phyloP scores from a whole-genome alignment of 176 grass and related monocot species.

The Carex littledalei region DNA sequence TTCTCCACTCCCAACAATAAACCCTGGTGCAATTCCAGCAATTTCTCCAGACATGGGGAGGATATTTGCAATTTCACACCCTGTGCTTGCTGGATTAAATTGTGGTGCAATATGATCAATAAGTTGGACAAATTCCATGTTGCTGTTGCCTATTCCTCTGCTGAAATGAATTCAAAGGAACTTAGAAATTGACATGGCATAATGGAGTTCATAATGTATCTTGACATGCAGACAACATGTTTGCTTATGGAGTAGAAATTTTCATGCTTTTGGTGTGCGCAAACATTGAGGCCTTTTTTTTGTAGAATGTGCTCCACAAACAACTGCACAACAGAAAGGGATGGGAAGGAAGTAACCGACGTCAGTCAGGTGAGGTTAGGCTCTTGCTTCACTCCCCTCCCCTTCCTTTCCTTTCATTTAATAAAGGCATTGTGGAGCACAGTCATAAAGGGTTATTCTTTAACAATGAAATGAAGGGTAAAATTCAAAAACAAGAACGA shows the following conservation, averaged over 20 bases:
- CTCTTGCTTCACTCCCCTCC: no score
- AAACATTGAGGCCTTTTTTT: background rate
- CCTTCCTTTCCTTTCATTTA: no score
- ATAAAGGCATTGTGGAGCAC: no score
- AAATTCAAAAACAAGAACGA: background rate
- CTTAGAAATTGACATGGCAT: background rate
- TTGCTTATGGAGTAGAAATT: background rate
- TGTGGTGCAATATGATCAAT: background rate
- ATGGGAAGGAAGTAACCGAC: no score
- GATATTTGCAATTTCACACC: background rate
- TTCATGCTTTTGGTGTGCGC: background rate
- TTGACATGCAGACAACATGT: background rate
- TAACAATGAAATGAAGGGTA: background rate
- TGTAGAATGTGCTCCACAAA: background rate
- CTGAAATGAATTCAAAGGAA: background rate
- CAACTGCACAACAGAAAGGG: no score
- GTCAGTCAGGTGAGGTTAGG: no score
- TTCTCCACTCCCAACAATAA: background rate
- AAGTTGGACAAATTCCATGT: background rate
- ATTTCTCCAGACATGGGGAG: background rate
- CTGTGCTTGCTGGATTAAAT: conserved; percentile 6
- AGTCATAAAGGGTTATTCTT: no score
- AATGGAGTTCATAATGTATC: background rate
- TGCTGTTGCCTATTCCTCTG: background rate
- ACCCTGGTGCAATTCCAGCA: background rate